A percentile compares a stretch with the other conserved stretches of the same genome.
phyloP scores from a whole-genome alignment of 306 rosid genomes.

The Adenanthera pavonina region DNA sequence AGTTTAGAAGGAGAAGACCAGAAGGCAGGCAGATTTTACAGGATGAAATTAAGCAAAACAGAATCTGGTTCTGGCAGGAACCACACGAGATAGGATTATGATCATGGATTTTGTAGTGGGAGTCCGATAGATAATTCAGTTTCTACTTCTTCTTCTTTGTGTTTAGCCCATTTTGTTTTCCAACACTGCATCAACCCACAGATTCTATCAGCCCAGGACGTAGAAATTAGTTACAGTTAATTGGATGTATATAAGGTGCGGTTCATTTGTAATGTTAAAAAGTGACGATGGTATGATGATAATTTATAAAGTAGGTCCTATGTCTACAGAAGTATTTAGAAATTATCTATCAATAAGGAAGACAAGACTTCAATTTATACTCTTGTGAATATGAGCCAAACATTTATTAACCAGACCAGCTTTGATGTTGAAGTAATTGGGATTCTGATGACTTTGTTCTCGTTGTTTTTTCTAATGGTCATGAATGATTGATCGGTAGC shows the following conservation, averaged over 20 bases:
- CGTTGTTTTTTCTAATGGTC: neutral
- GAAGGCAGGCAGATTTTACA: neutral
- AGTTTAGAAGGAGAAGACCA: constrained; percentile 1
- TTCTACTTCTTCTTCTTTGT: constrained; percentile 45
- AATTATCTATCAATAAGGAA: too few relatives aligned
- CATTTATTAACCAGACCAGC: too few relatives aligned
- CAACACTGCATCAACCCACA: constrained; percentile 22
- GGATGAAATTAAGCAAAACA: neutral
- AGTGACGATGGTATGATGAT: neutral
- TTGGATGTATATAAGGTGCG: neutral
- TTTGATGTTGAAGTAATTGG: neutral
- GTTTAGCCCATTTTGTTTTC: constrained; percentile 23
- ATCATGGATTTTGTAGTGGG: constrained; percentile 43
- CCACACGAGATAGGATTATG: neutral
- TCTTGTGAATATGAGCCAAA: too few relatives aligned
- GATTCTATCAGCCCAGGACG: neutral
- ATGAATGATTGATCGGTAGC: neutral
- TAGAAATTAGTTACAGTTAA: neutral
- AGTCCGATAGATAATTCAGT: constrained; percentile 60
- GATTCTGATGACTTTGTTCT: neutral
- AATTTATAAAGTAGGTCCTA: neutral
- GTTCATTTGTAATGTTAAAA: neutral
- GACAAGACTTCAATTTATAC: too few relatives aligned
- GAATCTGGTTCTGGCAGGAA: neutral
- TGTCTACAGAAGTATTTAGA: too few relatives aligned